A percentile compares a stretch with the other conserved stretches of the same genome.
phyloP scores from a whole-genome alignment of 2,329 filamentous ascomycete species.

The Dothideomycetes sp. region DNA sequence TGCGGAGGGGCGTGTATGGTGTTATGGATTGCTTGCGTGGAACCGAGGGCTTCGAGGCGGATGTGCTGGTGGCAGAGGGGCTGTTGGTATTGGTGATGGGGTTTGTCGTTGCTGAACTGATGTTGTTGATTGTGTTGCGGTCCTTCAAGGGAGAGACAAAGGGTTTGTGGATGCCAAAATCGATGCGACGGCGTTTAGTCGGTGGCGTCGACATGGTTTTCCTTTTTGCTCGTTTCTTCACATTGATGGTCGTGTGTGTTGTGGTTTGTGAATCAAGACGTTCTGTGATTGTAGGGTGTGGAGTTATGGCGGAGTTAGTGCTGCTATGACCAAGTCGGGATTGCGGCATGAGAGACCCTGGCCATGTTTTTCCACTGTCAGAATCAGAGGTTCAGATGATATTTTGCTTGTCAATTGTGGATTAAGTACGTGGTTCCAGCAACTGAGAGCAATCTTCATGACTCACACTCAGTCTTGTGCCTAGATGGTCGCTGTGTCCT shows the following conservation, averaged over 20 bases:
- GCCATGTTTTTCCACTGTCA: too few relatives aligned
- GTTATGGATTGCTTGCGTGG: constrained; percentile 8
- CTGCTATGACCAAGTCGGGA: too few relatives aligned
- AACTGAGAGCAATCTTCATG: too few relatives aligned
- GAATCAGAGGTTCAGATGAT: too few relatives aligned
- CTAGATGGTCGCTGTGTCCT: too few relatives aligned
- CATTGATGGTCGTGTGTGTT: neutral
- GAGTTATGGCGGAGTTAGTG: too few relatives aligned
- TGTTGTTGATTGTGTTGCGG: constrained; percentile 12
- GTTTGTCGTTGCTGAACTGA: neutral
- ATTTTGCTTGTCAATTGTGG: too few relatives aligned
- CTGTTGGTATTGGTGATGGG: constrained; percentile 13
- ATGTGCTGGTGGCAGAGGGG: constrained; percentile 3
- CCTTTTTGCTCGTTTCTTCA: neutral
- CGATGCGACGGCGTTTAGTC: constrained; percentile 54
- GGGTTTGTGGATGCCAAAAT: constrained; percentile 56
- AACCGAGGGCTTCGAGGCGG: constrained; percentile 13
- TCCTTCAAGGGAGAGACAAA: constrained; percentile 61
- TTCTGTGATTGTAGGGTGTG: too few relatives aligned
- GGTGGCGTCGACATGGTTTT: constrained; percentile 8
- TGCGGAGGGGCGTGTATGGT: constrained; percentile 14
- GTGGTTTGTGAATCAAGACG: neutral
- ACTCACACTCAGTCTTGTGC: too few relatives aligned
- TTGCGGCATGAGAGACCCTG: too few relatives aligned
- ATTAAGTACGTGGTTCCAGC: too few relatives aligned